Evolutionary conservation across 768 basidiomycete species (phyloP).

Genomic region (Calvatia gigantea): DNA sequence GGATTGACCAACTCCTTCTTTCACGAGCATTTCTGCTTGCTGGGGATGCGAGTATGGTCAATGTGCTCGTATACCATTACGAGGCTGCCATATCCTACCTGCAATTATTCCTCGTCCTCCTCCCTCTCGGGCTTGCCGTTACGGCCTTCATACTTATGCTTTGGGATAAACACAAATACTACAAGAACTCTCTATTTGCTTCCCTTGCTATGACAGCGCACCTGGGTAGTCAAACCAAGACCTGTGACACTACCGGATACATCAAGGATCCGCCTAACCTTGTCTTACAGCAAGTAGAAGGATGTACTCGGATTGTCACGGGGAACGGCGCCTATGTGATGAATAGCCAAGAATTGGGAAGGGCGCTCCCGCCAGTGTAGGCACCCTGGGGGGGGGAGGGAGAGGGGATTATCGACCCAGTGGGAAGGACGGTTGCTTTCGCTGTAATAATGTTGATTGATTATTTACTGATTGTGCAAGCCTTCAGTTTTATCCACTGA

Average conservation of each 20-base stretch:
- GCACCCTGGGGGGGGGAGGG: too few species aligned
- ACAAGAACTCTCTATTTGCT: slow-evolving; percentile 15
- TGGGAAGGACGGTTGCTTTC: too few species aligned
- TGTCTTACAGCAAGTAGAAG: neutral
- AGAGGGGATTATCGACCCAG: too few species aligned
- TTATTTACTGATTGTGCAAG: too few species aligned
- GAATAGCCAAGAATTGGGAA: neutral
- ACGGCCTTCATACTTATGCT: slow-evolving; percentile 9
- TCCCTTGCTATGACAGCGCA: slow-evolving; percentile 17
- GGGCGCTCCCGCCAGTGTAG: too few species aligned
- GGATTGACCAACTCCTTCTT: slow-evolving; percentile 16
- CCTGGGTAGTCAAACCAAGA: neutral
- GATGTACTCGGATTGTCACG: neutral
- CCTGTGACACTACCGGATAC: neutral
- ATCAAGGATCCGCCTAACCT: neutral
- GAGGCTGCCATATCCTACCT: slow-evolving; percentile 8
- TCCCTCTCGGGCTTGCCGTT: slow-evolving; percentile 12
- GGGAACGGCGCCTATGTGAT: neutral
- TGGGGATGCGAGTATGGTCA: slow-evolving; percentile 9
- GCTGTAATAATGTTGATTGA: too few species aligned
- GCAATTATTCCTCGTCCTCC: slow-evolving; percentile 12
- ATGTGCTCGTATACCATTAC: slow-evolving; percentile 11
- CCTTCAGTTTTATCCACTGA: too few species aligned
- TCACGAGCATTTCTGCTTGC: slow-evolving; percentile 16
- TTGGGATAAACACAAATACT: slow-evolving; percentile 16